Base-by-base conservation (phyloP, 2,329 filamentous ascomycete genomes). In the Penicillium digitatum region DNA sequence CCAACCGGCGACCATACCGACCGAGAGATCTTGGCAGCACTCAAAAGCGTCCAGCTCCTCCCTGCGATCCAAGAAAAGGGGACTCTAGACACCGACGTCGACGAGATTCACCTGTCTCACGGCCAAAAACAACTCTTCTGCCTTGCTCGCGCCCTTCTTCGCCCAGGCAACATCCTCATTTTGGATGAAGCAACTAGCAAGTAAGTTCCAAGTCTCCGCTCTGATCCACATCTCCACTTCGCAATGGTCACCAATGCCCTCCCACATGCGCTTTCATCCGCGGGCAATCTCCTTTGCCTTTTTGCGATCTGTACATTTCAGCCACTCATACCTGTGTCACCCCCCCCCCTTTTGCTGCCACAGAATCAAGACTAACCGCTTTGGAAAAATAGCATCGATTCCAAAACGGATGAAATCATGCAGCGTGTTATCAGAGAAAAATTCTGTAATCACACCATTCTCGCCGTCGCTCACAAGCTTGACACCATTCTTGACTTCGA, bases 111-210 rank as follows among this genome's bases (percentile, higher is more conserved):
- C 48, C 72, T 85, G 6, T 81, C 78, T 5, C 78, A 81, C 32
- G 86, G 86, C 0, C 85, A 88, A 66, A 79, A 79, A 42, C 85
- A 88, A 62, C 75, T 88, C 0, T 85, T 88, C 61, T 84, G 80
- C 58, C 76, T 88, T 1, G 84, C 81, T 0, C 71, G 84, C 0
- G 85, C 83, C 0, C 75, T 87, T 18, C 67, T 87, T 8, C 71
- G 79, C 9, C 66, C 69, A 9, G 72, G 73, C 47, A 74, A 71
- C 24, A 71, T 78, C 50, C 66, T 79, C 12, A 70, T 79, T 32
- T 68, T 79, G 20, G 76, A 79, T 54, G 76, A 79, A 62, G 75
- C 68, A 27, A 69, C 67, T n/a, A 71, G 68, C 68, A 70, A 69
- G 68, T 70, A 58, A 62, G 67, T 50, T 18, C 39, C 38, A 22